These are phyloP conservation scores for Hyphopichia fennica DNA, from an alignment of 1,139 yeast genomes.

Conservation along the genomic window DNA sequence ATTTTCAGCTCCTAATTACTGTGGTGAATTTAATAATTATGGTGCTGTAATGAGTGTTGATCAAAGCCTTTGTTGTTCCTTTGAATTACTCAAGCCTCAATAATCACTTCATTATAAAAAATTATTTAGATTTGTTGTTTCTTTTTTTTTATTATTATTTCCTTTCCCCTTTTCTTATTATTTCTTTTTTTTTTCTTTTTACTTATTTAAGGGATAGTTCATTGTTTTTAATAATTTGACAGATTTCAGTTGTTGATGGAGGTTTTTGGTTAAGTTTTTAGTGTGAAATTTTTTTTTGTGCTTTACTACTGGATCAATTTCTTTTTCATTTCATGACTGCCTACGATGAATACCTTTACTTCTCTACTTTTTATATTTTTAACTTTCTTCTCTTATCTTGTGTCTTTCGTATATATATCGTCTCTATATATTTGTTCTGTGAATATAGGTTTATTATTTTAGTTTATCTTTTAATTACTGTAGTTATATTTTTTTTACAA, in stretches of 20 bases:
- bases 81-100: slow-evolving; percentile 75
- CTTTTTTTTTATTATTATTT: not conserved
- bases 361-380: not conserved
- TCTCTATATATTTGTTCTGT: not conserved
- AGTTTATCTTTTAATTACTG: not conserved
- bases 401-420: not conserved
- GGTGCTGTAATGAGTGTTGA: slow-evolving; percentile 91
- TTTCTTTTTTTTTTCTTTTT: not conserved
- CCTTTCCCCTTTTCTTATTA: not conserved
- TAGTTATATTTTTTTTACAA: no score
- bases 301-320: not conserved
- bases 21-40: slow-evolving; percentile 89
- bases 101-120: slow-evolving; percentile 11
- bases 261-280: not conserved
- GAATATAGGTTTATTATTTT: no score
- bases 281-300: not conserved
- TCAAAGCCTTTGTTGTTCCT: slow-evolving; percentile 72
- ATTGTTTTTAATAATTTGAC: not conserved
- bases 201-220: not conserved
- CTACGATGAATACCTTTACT: slow-evolving; percentile 1
- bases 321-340: slow-evolving; percentile 1
- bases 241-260: not conserved
- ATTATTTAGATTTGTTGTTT: no score
- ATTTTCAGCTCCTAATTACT: slow-evolving; percentile 86
- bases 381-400: not conserved